Conservation (phyloP, 148 eudicot species). For the Bassia scoparia region DNA sequence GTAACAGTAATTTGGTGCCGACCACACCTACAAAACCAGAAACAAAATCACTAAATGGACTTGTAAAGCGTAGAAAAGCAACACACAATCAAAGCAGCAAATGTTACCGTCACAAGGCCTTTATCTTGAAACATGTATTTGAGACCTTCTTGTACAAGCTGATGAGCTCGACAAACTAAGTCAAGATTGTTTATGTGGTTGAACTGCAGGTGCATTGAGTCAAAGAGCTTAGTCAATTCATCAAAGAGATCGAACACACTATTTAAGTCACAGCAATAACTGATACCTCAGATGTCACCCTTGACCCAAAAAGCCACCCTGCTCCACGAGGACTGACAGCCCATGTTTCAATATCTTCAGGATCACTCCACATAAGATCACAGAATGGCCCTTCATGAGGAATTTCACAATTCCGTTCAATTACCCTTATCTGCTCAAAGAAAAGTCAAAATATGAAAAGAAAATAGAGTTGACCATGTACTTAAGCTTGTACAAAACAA, state of each 20-base stretch:
- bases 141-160: conserved; percentile 98
- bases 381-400: conserved; percentile 99
- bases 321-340: conserved; percentile 99
- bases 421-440: conserved; percentile 69
- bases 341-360: conserved; percentile 99
- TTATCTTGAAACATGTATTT: conserved; percentile 99
- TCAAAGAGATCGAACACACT: conserved; percentile 11
- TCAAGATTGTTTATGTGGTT: conserved; percentile 98
- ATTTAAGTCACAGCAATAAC: background rate
- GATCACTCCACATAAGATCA: conserved; percentile 99
- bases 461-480: conserved; percentile 3
- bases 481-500: conserved; percentile 3
- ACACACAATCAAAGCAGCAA: conserved; percentile 19
- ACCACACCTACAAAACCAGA: conserved; percentile 75
- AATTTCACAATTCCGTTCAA: conserved; percentile 93
- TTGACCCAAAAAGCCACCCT: conserved; percentile 99
- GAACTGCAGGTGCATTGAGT: conserved; percentile 50
- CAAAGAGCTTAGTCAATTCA: conserved; percentile 16
- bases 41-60: conserved; percentile 10
- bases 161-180: conserved; percentile 97
- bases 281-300: conserved; percentile 89
- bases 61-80: conserved; percentile 2
- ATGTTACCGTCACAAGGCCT: conserved; percentile 92
- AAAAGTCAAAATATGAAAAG: conserved; percentile 9
- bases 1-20: conserved; percentile 98